A percentile compares a stretch with the other conserved stretches of the same genome.
phyloP scores from a whole-genome alignment of 2,329 filamentous ascomycete genomes.

The Alternaria brassicae region DNA sequence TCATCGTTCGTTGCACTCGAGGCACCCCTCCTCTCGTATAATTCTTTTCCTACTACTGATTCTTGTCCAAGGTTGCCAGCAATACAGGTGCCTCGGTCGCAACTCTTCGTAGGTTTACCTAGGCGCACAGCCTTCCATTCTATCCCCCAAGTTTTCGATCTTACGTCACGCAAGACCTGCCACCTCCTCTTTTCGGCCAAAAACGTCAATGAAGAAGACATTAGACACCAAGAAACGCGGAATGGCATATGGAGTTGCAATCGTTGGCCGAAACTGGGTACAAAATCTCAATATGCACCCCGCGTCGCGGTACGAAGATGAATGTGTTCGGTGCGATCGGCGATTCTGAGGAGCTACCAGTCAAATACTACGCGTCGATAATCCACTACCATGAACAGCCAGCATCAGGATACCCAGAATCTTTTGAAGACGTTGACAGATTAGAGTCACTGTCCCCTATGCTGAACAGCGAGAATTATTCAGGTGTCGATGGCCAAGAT shows the following conservation, averaged over 20 bases:
- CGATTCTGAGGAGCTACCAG: too few species aligned
- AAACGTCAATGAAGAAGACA: neutral
- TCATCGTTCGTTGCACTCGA: neutral
- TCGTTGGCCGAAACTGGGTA: neutral
- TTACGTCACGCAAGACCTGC: neutral
- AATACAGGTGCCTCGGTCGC: neutral
- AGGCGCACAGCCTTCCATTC: neutral
- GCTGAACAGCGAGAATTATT: too few species aligned
- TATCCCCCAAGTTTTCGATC: too few species aligned
- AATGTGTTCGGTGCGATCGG: neutral
- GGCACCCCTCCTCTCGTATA: neutral
- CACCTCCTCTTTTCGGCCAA: neutral
- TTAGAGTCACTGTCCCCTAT: neutral
- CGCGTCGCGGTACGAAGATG: neutral
- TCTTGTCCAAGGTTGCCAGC: neutral
- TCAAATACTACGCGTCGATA: neutral
- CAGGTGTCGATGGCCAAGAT: neutral
- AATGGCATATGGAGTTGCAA: neutral
- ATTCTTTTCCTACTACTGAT: neutral
- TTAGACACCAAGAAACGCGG: neutral
- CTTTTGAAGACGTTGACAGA: too few species aligned
- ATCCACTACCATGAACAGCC: neutral
- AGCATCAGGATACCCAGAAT: neutral
- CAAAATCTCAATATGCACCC: neutral
- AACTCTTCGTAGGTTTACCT: neutral